A percentile compares a stretch with the other conserved stretches of the same genome.
Conservation (phyloP, 176 grass and related monocot genomes). For the Oryza longistaminata region DNA sequence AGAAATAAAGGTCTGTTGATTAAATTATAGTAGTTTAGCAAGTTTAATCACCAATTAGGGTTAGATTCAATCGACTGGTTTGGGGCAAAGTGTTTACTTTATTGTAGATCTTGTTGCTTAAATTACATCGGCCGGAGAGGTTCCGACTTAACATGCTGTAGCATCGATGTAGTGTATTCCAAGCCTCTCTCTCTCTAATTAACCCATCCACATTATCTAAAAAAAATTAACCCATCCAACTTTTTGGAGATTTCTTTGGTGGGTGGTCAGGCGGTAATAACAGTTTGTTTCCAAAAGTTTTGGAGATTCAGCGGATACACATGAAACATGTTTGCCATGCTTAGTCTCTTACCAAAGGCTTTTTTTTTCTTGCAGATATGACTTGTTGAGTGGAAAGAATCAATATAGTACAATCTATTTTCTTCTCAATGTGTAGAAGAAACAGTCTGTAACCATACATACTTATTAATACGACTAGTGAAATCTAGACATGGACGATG, state of each 20-base stretch:
- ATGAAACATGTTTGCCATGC: not conserved
- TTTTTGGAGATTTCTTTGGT: not conserved
- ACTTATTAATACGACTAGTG: slow-evolving; percentile 4
- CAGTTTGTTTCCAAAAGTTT: not conserved
- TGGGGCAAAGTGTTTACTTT: not conserved
- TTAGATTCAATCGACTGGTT: not conserved
- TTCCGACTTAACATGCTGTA: not conserved
- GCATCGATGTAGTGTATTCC: not conserved
- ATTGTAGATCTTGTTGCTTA: not conserved
- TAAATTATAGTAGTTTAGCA: not conserved
- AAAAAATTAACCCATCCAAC: not conserved
- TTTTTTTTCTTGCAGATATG: slow-evolving; percentile 34
- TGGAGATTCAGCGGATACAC: not conserved
- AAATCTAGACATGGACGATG: slow-evolving; percentile 66
- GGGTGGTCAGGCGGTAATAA: too few relatives aligned
- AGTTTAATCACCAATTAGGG: not conserved
- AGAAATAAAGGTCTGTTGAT: not conserved
- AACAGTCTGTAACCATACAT: slow-evolving; percentile 4
- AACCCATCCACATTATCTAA: not conserved
- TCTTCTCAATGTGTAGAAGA: not conserved
- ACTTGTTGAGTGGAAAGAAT: not conserved
- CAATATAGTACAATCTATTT: not conserved
- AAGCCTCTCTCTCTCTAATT: not conserved
- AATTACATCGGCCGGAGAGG: not conserved
- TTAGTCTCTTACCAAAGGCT: slow-evolving; percentile 1